Percentiles rank a stretch among this genome's conserved stretches.
phyloP scores from a whole-genome alignment of 768 basidiomycete species.

The Coprinellus micaceus region DNA sequence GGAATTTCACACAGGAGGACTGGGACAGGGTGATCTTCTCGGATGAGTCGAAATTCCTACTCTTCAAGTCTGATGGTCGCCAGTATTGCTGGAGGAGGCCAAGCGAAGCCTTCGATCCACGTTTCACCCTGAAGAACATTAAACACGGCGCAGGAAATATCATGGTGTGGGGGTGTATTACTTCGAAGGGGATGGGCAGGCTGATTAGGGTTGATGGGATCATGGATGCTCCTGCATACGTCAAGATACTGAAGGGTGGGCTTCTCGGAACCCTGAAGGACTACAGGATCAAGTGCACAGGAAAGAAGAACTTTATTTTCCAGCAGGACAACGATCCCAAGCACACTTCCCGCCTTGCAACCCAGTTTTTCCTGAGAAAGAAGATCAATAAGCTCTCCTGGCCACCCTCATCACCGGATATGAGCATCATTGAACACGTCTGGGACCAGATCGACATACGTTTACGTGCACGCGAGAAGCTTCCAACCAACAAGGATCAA shows the following conservation, averaged over 20 bases:
- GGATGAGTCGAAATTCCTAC: no score
- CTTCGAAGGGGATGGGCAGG: conserved; percentile 19
- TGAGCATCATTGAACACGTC: conserved; percentile 30
- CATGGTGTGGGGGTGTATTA: conserved; percentile 27
- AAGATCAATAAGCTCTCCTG: conserved; percentile 23
- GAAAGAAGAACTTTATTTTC: conserved; percentile 21
- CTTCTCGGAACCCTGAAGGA: conserved; percentile 4
- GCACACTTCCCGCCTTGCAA: conserved; percentile 26
- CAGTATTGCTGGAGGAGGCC: no score
- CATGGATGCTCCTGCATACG: conserved; percentile 21
- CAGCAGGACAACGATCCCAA: conserved; percentile 36
- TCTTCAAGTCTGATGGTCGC: no score
- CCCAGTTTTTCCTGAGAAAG: conserved; percentile 24
- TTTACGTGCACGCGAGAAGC: no score
- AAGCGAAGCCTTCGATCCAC: no score
- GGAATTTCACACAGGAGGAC: neutral
- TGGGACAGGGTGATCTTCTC: no score
- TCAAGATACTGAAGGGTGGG: conserved; percentile 19
- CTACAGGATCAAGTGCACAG: neutral
- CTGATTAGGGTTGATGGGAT: conserved; percentile 17
- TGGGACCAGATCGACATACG: conserved; percentile 24
- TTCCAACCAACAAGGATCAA: neutral
- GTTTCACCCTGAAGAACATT: conserved; percentile 10
- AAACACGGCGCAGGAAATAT: conserved; percentile 24
- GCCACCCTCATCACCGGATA: conserved; percentile 28